phyloP scores from a whole-genome alignment of 2,329 filamentous ascomycete genomes.

The Spiromastix sp. region DNA sequence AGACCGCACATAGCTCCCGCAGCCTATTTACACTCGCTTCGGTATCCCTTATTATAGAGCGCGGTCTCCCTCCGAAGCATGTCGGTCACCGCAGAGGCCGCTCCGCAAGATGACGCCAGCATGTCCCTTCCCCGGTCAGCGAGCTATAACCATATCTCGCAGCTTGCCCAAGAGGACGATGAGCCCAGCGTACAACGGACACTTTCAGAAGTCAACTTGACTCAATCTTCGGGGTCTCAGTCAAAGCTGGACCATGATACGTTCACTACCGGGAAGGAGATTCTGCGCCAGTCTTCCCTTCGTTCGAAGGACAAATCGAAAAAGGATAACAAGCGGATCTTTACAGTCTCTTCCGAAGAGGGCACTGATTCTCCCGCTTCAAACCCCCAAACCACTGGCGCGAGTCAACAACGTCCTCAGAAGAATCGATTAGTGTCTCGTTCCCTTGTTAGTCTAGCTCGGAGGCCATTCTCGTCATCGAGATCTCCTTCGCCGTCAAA shows the following conservation, averaged over 20 bases:
- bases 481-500: slow-evolving; percentile 37
- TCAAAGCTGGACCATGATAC: slow-evolving; percentile 22
- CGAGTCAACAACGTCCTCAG: slow-evolving; percentile 24
- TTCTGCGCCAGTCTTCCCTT: slow-evolving; percentile 31
- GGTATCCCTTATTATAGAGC: no score
- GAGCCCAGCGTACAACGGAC: slow-evolving; percentile 37
- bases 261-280: slow-evolving; percentile 30
- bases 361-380: slow-evolving; percentile 17
- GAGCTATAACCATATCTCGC: slow-evolving; percentile 47
- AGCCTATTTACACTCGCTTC: slow-evolving; percentile 2
- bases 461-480: slow-evolving; percentile 41
- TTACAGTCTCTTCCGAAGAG: slow-evolving; percentile 29
- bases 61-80: slow-evolving; percentile 20
- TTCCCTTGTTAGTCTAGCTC: slow-evolving; percentile 39
- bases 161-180: slow-evolving; percentile 22
- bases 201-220: slow-evolving; percentile 39
- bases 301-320: slow-evolving; percentile 21
- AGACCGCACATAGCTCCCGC: slow-evolving; percentile 21
- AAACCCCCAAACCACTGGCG: slow-evolving; percentile 21
- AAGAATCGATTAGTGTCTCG: slow-evolving; percentile 33
- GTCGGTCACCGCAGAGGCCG: slow-evolving; percentile 20
- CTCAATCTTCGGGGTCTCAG: slow-evolving; percentile 26
- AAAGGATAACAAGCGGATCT: slow-evolving; percentile 22
- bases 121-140: slow-evolving; percentile 41
- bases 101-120: slow-evolving; percentile 12